Percentiles rank a stretch among this genome's conserved stretches.
phyloP scores from a whole-genome alignment of 2,329 filamentous ascomycete species.

The Alternaria postmessia region DNA sequence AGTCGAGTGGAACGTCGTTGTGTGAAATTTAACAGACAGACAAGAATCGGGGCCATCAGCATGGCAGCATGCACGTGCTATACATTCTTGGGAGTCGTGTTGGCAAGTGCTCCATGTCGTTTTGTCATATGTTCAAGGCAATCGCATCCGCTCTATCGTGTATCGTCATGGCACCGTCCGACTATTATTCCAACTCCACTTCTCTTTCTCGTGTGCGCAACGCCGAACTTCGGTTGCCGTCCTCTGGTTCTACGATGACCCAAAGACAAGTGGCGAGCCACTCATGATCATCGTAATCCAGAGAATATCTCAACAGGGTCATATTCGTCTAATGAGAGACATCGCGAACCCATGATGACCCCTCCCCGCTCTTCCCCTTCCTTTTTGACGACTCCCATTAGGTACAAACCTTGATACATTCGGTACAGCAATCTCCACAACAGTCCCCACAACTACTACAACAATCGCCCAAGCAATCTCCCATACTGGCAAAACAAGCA shows the following conservation, averaged over 20 bases:
- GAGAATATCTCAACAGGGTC: neutral
- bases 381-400: neutral
- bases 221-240: neutral
- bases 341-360: neutral
- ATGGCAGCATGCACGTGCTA: neutral
- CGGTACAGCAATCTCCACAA: conserved; percentile 2
- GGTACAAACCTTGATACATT: neutral
- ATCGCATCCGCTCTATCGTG: neutral
- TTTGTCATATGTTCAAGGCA: neutral
- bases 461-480: neutral
- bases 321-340: neutral
- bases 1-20: neutral
- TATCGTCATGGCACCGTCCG: neutral
- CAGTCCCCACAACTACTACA: conserved; percentile 6
- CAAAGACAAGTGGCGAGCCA: neutral
- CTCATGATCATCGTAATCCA: neutral
- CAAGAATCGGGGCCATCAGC: neutral
- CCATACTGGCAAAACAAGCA: conserved; percentile 8
- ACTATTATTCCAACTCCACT: neutral
- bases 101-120: neutral
- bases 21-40: neutral
- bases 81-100: neutral
- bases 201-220: neutral
- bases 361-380: neutral
- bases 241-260: neutral